A percentile compares a stretch with the other conserved stretches of the same genome.
Evolutionary conservation across 805 yeast species (phyloP).

Genomic region (Ogataea populi-albae): DNA sequence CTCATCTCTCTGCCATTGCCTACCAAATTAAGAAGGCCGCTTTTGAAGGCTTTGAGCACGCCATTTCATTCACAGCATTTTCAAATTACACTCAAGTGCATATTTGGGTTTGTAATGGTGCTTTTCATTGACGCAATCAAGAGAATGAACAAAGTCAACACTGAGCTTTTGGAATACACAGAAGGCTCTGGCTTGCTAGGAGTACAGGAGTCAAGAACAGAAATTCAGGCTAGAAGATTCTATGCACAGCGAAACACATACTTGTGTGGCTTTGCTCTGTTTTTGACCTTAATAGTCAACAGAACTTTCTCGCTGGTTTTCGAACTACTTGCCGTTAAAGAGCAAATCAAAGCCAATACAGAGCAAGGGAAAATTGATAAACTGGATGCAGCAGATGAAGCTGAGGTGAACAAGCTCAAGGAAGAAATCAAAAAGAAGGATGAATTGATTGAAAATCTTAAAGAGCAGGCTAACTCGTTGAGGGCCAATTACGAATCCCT

Average conservation of each 20-base stretch:
- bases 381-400: slow-evolving; percentile 29
- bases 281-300: slow-evolving; percentile 78
- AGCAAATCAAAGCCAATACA: slow-evolving; percentile 34
- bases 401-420: slow-evolving; percentile 47
- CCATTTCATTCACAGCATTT: slow-evolving; percentile 73
- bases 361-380: slow-evolving; percentile 12
- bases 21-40: slow-evolving; percentile 61
- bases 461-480: slow-evolving; percentile 69
- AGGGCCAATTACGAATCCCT: slow-evolving; percentile 55
- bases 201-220: slow-evolving; percentile 61
- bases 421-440: slow-evolving; percentile 56
- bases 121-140: slow-evolving; percentile 87
- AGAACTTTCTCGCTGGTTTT: slow-evolving; percentile 81
- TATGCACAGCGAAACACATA: slow-evolving; percentile 97
- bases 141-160: slow-evolving; percentile 67
- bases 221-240: slow-evolving; percentile 85
- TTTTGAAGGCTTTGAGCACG: slow-evolving; percentile 57
- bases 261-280: slow-evolving; percentile 91
- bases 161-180: slow-evolving; percentile 47
- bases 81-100: slow-evolving; percentile 74
- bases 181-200: slow-evolving; percentile 31
- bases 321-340: slow-evolving; percentile 66
- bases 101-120: slow-evolving; percentile 77
- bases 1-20: slow-evolving; percentile 86
- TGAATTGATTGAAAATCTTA: slow-evolving; percentile 60